Evolutionary conservation across 129 eudicot species (phyloP).

Genomic region (Kitagawia praeruptora): DNA sequence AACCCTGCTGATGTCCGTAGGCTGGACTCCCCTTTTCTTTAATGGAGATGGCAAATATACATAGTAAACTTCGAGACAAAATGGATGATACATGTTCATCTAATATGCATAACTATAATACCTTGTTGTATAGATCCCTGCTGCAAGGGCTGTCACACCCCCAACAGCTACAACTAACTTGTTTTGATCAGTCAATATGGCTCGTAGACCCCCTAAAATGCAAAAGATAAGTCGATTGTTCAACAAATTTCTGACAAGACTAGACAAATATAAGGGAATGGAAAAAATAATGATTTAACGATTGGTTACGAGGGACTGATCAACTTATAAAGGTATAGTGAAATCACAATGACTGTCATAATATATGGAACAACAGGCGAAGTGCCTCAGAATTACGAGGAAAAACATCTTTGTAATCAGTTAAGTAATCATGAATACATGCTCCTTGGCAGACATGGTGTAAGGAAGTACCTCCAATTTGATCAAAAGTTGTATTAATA

Average conservation of each 20-base stretch:
- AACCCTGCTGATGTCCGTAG: background rate
- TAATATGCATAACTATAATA: constrained; percentile 16
- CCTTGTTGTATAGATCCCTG: constrained; percentile 98
- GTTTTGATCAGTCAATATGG: constrained; percentile 91
- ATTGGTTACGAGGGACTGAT: background rate
- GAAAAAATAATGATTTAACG: background rate
- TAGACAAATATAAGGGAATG: background rate
- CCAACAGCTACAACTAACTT: constrained; percentile 95
- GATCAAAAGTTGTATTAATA: constrained; percentile 91
- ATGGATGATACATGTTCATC: background rate
- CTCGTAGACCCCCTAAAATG: constrained; percentile 72
- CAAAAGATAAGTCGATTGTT: constrained; percentile 8
- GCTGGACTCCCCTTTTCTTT: background rate
- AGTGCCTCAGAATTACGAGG: background rate
- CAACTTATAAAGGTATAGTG: background rate
- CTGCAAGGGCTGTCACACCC: constrained; percentile 97
- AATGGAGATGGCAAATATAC: background rate
- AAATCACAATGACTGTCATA: background rate
- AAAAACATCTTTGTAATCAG: background rate
- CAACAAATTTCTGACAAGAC: constrained; percentile 4
- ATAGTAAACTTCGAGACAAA: background rate
- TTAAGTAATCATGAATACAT: background rate
- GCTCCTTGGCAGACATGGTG: background rate
- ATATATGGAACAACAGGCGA: background rate
- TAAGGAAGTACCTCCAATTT: constrained; percentile 66